These are phyloP conservation scores for Phytophthora idaei DNA, from an alignment of 352 stramenopile genomes.

Conservation along the genomic window DNA sequence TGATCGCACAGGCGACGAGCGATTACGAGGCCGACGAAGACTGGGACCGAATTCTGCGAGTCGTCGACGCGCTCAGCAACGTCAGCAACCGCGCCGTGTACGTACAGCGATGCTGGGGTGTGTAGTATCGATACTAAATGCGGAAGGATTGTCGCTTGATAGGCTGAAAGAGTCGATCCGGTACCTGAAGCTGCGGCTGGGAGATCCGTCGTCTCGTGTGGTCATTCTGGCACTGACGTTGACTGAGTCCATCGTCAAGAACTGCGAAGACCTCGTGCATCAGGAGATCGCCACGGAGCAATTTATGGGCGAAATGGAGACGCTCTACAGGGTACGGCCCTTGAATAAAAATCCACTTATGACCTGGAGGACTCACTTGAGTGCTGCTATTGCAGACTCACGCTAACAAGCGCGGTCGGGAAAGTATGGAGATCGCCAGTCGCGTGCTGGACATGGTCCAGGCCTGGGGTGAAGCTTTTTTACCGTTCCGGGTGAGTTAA, in stretches of 20 bases:
- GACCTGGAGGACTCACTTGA: conserved; percentile 3
- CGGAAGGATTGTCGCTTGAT: not conserved
- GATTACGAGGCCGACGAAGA: conserved; percentile 76
- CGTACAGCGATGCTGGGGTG: conserved; percentile 1
- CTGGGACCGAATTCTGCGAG: conserved; percentile 75
- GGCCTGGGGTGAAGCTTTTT: conserved; percentile 82
- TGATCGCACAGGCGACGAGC: conserved; percentile 71
- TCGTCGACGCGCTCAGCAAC: conserved; percentile 78
- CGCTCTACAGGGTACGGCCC: conserved; percentile 57
- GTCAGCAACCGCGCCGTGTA: conserved; percentile 68
- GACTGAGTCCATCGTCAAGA: conserved; percentile 79
- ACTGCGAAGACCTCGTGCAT: conserved; percentile 74
- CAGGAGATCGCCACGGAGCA: conserved; percentile 66
- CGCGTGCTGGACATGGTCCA: conserved; percentile 81
- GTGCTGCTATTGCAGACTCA: conserved; percentile 42
- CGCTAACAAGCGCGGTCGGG: conserved; percentile 64
- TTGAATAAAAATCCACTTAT: not conserved
- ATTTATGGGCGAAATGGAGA: conserved; percentile 80
- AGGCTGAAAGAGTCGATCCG: conserved; percentile 73
- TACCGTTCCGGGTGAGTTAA: conserved; percentile 53
- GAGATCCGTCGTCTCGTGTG: conserved; percentile 63
- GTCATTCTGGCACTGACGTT: conserved; percentile 72
- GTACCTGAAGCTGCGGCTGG: conserved; percentile 72
- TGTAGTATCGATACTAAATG: not conserved
- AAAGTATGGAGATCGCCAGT: conserved; percentile 76